Evolutionary conservation across 495 filamentous ascomycete genomes (phyloP).

Genomic region (Xylona heveae): DNA sequence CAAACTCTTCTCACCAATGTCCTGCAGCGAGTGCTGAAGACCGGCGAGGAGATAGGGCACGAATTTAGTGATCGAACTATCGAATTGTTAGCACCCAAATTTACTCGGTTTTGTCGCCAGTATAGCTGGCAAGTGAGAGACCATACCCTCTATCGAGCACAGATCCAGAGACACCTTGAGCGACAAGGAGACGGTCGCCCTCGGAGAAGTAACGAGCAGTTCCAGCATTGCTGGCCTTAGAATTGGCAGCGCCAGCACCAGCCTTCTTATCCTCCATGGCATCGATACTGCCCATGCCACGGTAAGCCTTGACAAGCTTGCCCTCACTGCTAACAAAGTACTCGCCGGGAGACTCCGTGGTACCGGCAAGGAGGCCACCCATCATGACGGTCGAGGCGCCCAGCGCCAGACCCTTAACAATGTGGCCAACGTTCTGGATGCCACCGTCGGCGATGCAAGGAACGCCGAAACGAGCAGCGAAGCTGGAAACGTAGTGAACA

Average conservation of each 20-base stretch:
- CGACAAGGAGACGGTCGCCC: constrained; percentile 80
- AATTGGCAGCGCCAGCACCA: constrained; percentile 37
- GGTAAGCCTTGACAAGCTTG: constrained; percentile 95
- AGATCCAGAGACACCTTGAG: constrained; percentile 76
- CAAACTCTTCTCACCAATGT: constrained; percentile 71
- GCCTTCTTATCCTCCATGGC: constrained; percentile 99
- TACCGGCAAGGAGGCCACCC: constrained; percentile 92
- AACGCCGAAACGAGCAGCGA: constrained; percentile 84
- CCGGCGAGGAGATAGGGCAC: constrained; percentile 87
- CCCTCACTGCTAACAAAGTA: constrained; percentile 91
- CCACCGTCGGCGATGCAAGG: constrained; percentile 96
- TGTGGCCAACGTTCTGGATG: constrained; percentile 95
- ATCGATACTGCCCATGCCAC: constrained; percentile 96
- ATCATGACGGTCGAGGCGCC: constrained; percentile 98
- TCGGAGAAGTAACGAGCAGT: constrained; percentile 98
- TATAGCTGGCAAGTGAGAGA: background rate
- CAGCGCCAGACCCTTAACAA: constrained; percentile 91
- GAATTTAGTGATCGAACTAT: constrained; percentile 74
- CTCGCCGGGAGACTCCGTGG: constrained; percentile 89
- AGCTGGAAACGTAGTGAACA: constrained; percentile 70
- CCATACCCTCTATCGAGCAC: constrained; percentile 32
- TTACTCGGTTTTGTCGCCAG: background rate
- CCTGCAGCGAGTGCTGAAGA: constrained; percentile 91
- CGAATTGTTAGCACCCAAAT: constrained; percentile 9
- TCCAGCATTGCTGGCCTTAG: constrained; percentile 80